phyloP scores from a whole-genome alignment of 2,329 filamentous ascomycete genomes.

The Xylariaceae sp. region DNA sequence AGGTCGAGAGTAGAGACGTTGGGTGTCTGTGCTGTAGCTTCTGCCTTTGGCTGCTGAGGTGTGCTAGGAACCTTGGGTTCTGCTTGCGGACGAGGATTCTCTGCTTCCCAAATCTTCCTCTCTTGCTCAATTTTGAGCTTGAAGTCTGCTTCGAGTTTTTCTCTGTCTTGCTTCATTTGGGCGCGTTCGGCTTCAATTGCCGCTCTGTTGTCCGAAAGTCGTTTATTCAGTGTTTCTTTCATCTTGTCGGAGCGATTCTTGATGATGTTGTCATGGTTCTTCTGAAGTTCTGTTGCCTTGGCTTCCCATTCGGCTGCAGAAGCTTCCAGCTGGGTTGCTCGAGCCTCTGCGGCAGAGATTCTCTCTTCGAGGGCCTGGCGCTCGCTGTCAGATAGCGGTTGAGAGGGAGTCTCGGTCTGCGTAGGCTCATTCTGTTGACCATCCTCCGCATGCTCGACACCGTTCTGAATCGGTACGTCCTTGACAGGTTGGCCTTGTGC shows the following conservation, averaged over 20 bases:
- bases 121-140: constrained; percentile 31
- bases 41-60: constrained; percentile 39
- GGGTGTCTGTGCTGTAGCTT: constrained; percentile 35
- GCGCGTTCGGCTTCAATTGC: constrained; percentile 49
- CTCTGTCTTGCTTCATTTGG: constrained; percentile 61
- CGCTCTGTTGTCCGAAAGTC: constrained; percentile 62
- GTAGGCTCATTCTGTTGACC: constrained; percentile 6
- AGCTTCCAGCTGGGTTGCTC: constrained; percentile 61
- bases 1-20: constrained; percentile 39
- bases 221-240: constrained; percentile 66
- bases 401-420: constrained; percentile 5
- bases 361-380: constrained; percentile 61
- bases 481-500: constrained; percentile 29
- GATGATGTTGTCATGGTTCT: constrained; percentile 56
- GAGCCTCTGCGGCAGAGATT: constrained; percentile 58
- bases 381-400: constrained; percentile 53
- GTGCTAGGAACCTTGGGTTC: constrained; percentile 34
- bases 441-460: constrained; percentile 18
- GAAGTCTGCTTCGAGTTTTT: constrained; percentile 57
- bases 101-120: constrained; percentile 30
- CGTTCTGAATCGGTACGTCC: constrained; percentile 31
- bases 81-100: constrained; percentile 17
- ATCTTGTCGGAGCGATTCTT: constrained; percentile 67
- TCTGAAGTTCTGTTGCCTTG: constrained; percentile 63
- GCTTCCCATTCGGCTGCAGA: constrained; percentile 58